A percentile compares a stretch with the other conserved stretches of the same genome.
These are phyloP conservation scores for Entomortierella lignicola DNA, from an alignment of 192 early-diverging fungal species.

Conservation along the genomic window DNA sequence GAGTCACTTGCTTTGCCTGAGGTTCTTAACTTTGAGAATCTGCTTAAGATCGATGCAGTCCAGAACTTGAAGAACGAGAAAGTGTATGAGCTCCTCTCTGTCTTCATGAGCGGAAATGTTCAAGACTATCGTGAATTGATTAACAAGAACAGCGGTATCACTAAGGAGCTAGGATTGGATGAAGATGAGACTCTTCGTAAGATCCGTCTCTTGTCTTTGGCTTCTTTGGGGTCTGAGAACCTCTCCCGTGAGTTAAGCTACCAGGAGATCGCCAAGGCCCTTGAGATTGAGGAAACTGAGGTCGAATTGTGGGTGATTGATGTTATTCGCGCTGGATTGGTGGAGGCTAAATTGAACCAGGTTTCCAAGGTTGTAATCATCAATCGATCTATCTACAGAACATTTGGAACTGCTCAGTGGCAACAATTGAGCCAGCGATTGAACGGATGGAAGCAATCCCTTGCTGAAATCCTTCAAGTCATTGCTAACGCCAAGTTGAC, in stretches of 20 bases:
- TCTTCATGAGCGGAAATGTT: conserved; percentile 75
- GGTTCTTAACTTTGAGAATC: conserved; percentile 83
- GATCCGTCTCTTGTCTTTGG: conserved; percentile 88
- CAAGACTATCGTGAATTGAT: conserved; percentile 73
- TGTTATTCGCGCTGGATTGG: conserved; percentile 89
- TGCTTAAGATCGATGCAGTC: conserved; percentile 74
- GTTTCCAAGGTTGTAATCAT: conserved; percentile 82
- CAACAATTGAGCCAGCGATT: conserved; percentile 73
- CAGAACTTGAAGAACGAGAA: conserved; percentile 63
- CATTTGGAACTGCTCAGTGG: conserved; percentile 89
- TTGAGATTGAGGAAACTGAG: conserved; percentile 81
- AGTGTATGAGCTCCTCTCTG: conserved; percentile 70
- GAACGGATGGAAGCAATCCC: conserved; percentile 81
- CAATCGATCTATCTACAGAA: conserved; percentile 86
- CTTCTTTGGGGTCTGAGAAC: conserved; percentile 78
- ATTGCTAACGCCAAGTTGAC: conserved; percentile 87
- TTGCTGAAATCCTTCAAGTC: conserved; percentile 87
- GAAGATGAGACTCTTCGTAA: conserved; percentile 75
- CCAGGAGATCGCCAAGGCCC: conserved; percentile 73
- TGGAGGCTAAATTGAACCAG: conserved; percentile 97
- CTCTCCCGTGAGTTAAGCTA: conserved; percentile 79
- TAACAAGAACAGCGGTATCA: conserved; percentile 59
- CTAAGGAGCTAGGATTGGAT: conserved; percentile 59
- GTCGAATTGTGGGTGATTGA: conserved; percentile 98
- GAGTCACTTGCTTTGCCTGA: conserved; percentile 70